These are phyloP conservation scores for Cladosporium colombiae DNA, from an alignment of 2,329 filamentous ascomycete species.

Conservation along the genomic window DNA sequence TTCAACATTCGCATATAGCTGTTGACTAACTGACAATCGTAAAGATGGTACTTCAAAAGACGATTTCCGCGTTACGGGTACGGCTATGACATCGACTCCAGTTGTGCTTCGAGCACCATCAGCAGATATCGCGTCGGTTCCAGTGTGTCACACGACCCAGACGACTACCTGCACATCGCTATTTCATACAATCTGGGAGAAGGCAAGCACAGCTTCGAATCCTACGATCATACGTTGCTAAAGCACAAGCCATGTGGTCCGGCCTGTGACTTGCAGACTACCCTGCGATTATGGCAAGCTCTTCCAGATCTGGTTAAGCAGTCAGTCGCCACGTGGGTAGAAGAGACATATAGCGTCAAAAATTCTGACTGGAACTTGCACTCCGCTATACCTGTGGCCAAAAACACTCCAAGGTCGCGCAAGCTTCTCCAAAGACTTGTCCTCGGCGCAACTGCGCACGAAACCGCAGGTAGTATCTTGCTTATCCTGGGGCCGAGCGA, in stretches of 20 bases:
- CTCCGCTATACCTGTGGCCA: not conserved
- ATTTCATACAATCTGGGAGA: not conserved
- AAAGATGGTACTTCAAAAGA: conserved; percentile 12
- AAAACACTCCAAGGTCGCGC: not conserved
- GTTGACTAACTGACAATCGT: not conserved
- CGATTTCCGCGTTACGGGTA: not conserved
- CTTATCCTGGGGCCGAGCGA: not conserved
- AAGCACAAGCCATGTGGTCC: conserved; percentile 7
- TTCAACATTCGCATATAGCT: not conserved
- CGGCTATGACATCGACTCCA: not conserved
- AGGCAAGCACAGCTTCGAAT: conserved; percentile 1
- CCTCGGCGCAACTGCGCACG: not conserved
- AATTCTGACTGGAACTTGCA: conserved; percentile 1
- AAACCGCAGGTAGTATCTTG: not conserved
- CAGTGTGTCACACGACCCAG: not conserved
- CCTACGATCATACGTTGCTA: not conserved
- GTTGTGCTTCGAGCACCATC: not conserved
- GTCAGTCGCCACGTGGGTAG: not conserved
- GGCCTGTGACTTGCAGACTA: not conserved
- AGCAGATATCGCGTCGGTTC: not conserved
- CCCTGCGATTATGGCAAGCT: not conserved
- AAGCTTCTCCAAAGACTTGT: not conserved
- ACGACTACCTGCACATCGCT: not conserved
- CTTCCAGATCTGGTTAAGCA: conserved; percentile 2
- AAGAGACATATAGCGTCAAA: not conserved